These are phyloP conservation scores for Daldinia grandis DNA, from an alignment of 495 filamentous ascomycete genomes.

Conservation along the genomic window DNA sequence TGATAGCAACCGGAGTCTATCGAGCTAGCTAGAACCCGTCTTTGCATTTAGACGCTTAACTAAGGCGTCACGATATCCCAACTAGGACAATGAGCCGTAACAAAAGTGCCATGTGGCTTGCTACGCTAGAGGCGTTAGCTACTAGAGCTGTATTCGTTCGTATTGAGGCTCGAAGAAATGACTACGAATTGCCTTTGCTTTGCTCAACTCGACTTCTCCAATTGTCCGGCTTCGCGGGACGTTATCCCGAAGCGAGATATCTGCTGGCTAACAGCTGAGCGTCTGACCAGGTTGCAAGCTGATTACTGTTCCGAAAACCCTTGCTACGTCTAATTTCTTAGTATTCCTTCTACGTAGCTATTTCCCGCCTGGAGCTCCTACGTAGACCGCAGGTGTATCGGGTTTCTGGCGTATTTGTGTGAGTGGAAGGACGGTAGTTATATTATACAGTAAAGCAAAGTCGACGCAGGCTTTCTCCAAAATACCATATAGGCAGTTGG, in stretches of 20 bases:
- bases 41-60: constrained; percentile 11
- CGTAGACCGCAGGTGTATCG: neutral
- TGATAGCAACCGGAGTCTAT: neutral
- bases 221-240: constrained; percentile 34
- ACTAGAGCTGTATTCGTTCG: constrained; percentile 8
- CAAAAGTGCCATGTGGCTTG: constrained; percentile 26
- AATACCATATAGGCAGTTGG: neutral
- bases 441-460: neutral
- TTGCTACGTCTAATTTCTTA: neutral
- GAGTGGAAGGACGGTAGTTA: neutral
- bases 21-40: constrained; percentile 2
- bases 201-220: constrained; percentile 20
- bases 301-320: constrained; percentile 24
- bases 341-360: neutral
- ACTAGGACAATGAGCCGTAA: constrained; percentile 28
- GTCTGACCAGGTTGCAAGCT: constrained; percentile 14
- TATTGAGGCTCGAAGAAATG: constrained; percentile 27
- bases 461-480: neutral
- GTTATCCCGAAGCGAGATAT: constrained; percentile 27
- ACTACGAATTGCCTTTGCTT: neutral
- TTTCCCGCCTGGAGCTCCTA: neutral
- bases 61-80: constrained; percentile 26
- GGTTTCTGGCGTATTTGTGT: neutral
- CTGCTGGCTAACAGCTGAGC: constrained; percentile 24
- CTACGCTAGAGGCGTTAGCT: constrained; percentile 13